A percentile compares a stretch with the other conserved stretches of the same genome.
These are phyloP conservation scores for Microdochium trichocladiopsis DNA, from an alignment of 2,329 filamentous ascomycete species.

Conservation along the genomic window DNA sequence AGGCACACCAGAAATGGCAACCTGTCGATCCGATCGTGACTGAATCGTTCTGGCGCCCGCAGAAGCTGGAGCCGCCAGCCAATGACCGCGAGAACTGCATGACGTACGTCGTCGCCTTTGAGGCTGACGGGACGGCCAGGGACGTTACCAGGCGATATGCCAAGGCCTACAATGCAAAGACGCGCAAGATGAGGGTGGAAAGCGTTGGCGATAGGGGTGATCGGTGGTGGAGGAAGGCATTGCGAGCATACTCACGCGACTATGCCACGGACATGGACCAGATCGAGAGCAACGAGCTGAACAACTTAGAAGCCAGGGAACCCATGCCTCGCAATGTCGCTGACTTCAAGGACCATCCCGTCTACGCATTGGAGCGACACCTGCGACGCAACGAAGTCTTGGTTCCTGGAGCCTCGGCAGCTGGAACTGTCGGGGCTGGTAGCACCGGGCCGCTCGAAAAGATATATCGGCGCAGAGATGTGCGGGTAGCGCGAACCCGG, in stretches of 20 bases:
- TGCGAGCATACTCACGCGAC: slow-evolving; percentile 38
- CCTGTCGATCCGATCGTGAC: slow-evolving; percentile 82
- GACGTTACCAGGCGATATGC: slow-evolving; percentile 87
- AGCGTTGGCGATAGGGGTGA: slow-evolving; percentile 36
- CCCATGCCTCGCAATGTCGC: slow-evolving; percentile 79
- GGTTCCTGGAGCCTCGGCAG: slow-evolving; percentile 57
- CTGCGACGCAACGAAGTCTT: slow-evolving; percentile 79
- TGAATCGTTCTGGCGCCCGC: slow-evolving; percentile 64
- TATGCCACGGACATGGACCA: slow-evolving; percentile 62
- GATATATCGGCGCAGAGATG: slow-evolving; percentile 76
- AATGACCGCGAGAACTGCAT: slow-evolving; percentile 71
- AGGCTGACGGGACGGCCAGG: slow-evolving; percentile 67
- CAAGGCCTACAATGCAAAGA: slow-evolving; percentile 87
- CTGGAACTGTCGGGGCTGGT: slow-evolving; percentile 72
- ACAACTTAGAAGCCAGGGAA: slow-evolving; percentile 65
- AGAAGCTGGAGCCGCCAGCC: slow-evolving; percentile 74
- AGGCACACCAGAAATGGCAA: slow-evolving; percentile 85
- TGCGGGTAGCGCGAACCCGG: slow-evolving; percentile 68
- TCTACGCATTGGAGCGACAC: slow-evolving; percentile 80
- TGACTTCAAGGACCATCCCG: slow-evolving; percentile 81
- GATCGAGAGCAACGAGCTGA: slow-evolving; percentile 73
- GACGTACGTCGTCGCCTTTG: slow-evolving; percentile 79
- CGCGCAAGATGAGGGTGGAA: slow-evolving; percentile 74
- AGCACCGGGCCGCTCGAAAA: slow-evolving; percentile 58
- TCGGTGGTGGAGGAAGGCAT: slow-evolving; percentile 45